Base-by-base conservation (phyloP, 169 alveolate species). In the Plasmodium malariae region DNA sequence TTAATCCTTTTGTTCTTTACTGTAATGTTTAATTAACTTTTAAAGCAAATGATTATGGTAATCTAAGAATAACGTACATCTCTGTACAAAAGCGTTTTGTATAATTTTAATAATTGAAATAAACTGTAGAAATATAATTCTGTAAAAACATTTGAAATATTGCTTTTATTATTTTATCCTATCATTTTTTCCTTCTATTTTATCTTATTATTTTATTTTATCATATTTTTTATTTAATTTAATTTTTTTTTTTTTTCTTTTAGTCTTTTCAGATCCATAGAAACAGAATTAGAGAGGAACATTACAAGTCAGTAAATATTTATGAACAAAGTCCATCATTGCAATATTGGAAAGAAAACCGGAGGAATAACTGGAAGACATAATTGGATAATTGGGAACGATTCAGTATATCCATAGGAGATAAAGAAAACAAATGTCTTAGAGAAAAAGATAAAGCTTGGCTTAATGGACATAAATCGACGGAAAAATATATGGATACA, bases 401-500 rank as follows among this genome's bases (percentile, higher is more conserved):
- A 21, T 70, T 70, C 37, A 70, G 45, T 28, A 6, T n/a, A 1
- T 11, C 62, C 11, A 32, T 70, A 70, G 83, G 45, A 70, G 37
- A 70, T 70, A 65, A 54, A 0, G 26, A 43, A 48, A 2, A 28
- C 19, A 48, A 48, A 70, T 43, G 43, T 63, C 62, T 70, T 34
- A 28, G 6, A 24, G 4, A 43, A n/a, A 70, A 70, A 34, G 54
- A 49, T 36, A 70, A 70, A 48, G 83, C 40, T 3, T 70, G 83
- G 83, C 43, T 45, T 26, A 24, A 48, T 11, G 40, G 83, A 65
- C n/a, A 26, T 45, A 49, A 5, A 70, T 11, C 9, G 40, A 21
- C 21, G 62, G 83, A n/a, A 70, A 70, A 70, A 43, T 11, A 70
- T 45, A 70, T 70, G 83, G 83, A 48, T 48, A 65, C 83, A 70